Conservation (phyloP, 225 moss, liverwort and hornwort genomes). For the Bryum argenteum region DNA sequence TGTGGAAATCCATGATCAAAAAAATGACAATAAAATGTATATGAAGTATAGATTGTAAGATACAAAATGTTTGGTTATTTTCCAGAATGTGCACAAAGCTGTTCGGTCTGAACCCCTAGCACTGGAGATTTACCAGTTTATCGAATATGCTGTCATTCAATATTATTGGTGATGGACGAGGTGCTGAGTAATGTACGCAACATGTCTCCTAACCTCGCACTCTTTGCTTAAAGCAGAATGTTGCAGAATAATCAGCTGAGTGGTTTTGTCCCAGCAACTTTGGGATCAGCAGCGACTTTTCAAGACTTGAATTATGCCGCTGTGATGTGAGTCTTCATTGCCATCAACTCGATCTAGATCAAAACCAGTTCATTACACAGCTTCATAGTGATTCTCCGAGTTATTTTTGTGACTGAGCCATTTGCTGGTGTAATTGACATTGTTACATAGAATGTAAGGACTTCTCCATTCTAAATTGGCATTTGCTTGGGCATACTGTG, state of each 20-base stretch:
- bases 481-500: conserved; percentile 11
- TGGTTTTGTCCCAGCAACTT: conserved; percentile 33
- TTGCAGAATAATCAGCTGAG: conserved; percentile 42
- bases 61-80: too few relatives aligned
- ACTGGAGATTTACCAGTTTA: too few relatives aligned
- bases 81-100: neutral
- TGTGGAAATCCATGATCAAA: too few relatives aligned
- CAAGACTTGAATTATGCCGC: conserved; percentile 13
- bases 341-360: conserved; percentile 5
- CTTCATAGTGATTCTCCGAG: neutral
- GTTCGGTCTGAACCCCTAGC: too few relatives aligned
- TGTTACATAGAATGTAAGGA: neutral
- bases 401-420: neutral
- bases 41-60: too few relatives aligned
- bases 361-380: neutral
- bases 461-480: neutral
- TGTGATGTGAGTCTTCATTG: conserved; percentile 29
- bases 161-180: conserved; percentile 1
- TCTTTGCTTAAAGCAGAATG: conserved; percentile 31
- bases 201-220: neutral
- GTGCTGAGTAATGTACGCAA: neutral
- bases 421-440: neutral
- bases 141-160: too few relatives aligned
- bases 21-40: too few relatives aligned
- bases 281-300: conserved; percentile 46